These are phyloP conservation scores for Lasiodiplodia theobromae DNA, from an alignment of 2,329 filamentous ascomycete species.

Conservation along the genomic window DNA sequence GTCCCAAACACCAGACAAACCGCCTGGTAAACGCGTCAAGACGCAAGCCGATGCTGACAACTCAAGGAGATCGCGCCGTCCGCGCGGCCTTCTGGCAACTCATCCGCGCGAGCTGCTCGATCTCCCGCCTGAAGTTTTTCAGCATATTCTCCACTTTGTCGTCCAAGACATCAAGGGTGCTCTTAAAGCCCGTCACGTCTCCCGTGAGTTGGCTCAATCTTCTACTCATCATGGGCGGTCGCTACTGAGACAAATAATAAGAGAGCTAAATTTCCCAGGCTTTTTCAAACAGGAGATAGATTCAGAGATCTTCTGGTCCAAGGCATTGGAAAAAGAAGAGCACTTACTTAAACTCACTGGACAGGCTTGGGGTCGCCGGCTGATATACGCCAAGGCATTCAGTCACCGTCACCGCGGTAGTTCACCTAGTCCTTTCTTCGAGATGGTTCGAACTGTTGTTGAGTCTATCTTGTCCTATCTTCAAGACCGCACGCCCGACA, in stretches of 20 bases:
- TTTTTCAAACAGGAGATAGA: not conserved
- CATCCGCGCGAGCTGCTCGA: not conserved
- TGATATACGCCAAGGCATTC: not conserved
- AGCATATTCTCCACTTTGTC: not conserved
- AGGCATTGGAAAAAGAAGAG: not conserved
- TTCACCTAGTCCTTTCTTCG: not conserved
- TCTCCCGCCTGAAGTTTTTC: constrained; percentile 1
- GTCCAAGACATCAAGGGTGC: not conserved
- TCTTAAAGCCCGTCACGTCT: not conserved
- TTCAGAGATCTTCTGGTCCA: not conserved
- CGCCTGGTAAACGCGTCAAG: not conserved
- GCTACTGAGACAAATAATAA: not conserved
- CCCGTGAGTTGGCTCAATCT: not conserved
- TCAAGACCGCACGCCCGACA: too few relatives aligned
- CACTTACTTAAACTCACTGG: not conserved
- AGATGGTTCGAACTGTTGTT: not conserved
- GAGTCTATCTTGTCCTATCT: too few relatives aligned
- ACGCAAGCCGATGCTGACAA: not conserved
- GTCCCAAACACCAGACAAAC: too few relatives aligned
- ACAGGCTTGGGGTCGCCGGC: not conserved
- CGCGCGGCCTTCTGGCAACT: not conserved
- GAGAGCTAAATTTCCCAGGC: not conserved
- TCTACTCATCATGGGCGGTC: too few relatives aligned
- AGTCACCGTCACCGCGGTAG: not conserved
- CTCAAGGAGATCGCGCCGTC: not conserved